These are phyloP conservation scores for Agastache rugosa DNA, from an alignment of 257 asterid genomes.

Conservation along the genomic window DNA sequence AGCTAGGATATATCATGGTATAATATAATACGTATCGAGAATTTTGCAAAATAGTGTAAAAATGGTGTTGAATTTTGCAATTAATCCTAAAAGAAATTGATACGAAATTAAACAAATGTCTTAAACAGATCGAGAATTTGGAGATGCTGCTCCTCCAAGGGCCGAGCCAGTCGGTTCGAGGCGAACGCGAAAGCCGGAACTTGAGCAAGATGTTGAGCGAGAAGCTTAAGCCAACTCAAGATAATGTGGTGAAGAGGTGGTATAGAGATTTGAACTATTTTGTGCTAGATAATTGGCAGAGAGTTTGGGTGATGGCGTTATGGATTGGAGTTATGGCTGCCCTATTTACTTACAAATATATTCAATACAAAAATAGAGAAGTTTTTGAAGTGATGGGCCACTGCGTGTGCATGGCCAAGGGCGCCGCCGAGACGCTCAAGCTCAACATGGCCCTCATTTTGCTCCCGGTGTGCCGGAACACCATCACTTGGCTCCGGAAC, in stretches of 20 bases:
- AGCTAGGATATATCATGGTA: slow-evolving; percentile 83
- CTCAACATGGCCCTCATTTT: slow-evolving; percentile 90
- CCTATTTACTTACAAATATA: slow-evolving; percentile 73
- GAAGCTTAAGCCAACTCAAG: slow-evolving; percentile 72
- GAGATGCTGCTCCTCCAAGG: slow-evolving; percentile 92
- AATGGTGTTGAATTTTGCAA: too few species aligned
- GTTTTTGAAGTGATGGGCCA: slow-evolving; percentile 74
- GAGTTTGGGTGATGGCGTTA: slow-evolving; percentile 84
- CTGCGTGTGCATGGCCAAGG: slow-evolving; percentile 91
- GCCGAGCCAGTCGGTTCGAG: slow-evolving; percentile 59
- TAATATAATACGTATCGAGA: too few species aligned
- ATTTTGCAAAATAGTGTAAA: too few species aligned
- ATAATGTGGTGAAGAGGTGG: slow-evolving; percentile 52
- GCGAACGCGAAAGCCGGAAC: slow-evolving; percentile 73
- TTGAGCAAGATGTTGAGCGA: slow-evolving; percentile 90
- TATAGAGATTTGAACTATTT: slow-evolving; percentile 65
- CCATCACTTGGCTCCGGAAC: slow-evolving; percentile 93
- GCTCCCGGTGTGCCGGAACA: slow-evolving; percentile 87
- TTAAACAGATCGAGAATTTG: slow-evolving; percentile 72
- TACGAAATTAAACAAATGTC: not conserved
- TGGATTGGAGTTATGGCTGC: slow-evolving; percentile 94
- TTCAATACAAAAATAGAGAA: slow-evolving; percentile 64
- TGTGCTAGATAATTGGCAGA: slow-evolving; percentile 81
- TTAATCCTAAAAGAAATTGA: too few species aligned
- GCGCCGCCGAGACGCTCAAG: slow-evolving; percentile 97